These are phyloP conservation scores for Ormosia emarginata DNA, from an alignment of 306 rosid species.

Conservation along the genomic window DNA sequence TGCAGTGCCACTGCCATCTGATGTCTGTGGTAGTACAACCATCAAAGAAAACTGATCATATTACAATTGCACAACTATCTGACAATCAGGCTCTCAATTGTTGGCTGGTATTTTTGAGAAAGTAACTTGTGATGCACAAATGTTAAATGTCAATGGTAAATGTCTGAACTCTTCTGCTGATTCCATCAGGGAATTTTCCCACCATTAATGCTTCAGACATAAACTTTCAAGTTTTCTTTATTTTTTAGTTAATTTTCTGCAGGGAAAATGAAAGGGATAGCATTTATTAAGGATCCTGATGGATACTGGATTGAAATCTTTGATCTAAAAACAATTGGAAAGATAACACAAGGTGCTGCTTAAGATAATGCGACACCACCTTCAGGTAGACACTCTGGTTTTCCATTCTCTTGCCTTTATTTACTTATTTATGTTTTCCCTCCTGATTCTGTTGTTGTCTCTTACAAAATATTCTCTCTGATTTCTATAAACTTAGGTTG, in stretches of 20 bases:
- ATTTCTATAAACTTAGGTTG: not conserved
- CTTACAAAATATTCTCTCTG: not conserved
- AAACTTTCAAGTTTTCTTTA: not conserved
- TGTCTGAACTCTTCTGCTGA: not conserved
- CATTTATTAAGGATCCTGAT: constrained; percentile 94
- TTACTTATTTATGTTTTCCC: not conserved
- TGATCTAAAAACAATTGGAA: constrained; percentile 64
- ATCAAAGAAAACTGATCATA: not conserved
- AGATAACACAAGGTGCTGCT: constrained; percentile 24
- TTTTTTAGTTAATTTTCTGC: constrained; percentile 21
- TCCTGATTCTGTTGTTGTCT: not conserved
- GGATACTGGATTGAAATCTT: constrained; percentile 96
- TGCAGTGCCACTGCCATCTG: not conserved
- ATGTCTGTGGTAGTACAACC: not conserved
- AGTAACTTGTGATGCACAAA: constrained; percentile 1
- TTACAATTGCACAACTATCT: not conserved
- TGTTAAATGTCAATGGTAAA: not conserved
- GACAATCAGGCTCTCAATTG: not conserved
- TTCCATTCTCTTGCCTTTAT: not conserved
- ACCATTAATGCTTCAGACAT: not conserved
- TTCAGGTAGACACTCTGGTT: constrained; percentile 30
- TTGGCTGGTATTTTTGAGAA: not conserved
- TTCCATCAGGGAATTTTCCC: not conserved
- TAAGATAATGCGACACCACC: constrained; percentile 27
- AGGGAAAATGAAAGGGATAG: constrained; percentile 94